Evolutionary conservation across 2,329 filamentous ascomycete species (phyloP), one percentile per base, ranked within the genome.

Genomic region (Fusarium succisae): DNA sequence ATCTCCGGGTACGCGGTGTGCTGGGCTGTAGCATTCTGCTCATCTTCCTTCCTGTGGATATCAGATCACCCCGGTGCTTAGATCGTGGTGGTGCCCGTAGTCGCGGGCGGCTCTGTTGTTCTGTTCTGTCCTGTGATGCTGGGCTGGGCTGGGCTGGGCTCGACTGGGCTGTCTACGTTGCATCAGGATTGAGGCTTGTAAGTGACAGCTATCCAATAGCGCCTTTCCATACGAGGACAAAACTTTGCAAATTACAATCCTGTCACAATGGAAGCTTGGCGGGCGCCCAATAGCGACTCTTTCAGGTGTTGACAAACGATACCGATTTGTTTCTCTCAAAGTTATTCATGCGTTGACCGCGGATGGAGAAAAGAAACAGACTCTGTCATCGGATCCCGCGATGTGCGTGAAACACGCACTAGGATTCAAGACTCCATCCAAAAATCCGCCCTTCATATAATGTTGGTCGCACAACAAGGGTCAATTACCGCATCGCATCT

Each of bases 1-100:
- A 72, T 64, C 47, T 62, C 66, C 70, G 76, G 76, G 65, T 70
- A 74, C 61, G 62, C 72, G 63, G 58, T 64, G 60, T 64, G 41
- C 45, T 66, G 41, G 61, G 70, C 58, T 38, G 60, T 56, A 54
- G 63, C 37, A 41, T 41, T 47, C 44, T 54, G 39, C 41, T 65
- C 60, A 56, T 55, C 43, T 55, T 53, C 32, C 45, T 62, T 62
- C 59, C 56, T 47, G 67, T 51, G 22, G 38, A 55, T 55, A 63
- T 50, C 37, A 39, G 48, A 41, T 68, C 62, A 45, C 45, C 60
- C 58, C 35, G 62, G 65, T 64, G 59, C 64, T 69, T 47, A 59
- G 63, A 72, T 72, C 69, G 68, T 65, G 47, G 17, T 53, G 30
- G 55, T 44, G 56, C 39, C 37, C 38, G 22, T 57, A 26, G n/a